phyloP scores from a whole-genome alignment of 2,329 filamentous ascomycete species.

The Gnomoniopsis smithogilvyi region DNA sequence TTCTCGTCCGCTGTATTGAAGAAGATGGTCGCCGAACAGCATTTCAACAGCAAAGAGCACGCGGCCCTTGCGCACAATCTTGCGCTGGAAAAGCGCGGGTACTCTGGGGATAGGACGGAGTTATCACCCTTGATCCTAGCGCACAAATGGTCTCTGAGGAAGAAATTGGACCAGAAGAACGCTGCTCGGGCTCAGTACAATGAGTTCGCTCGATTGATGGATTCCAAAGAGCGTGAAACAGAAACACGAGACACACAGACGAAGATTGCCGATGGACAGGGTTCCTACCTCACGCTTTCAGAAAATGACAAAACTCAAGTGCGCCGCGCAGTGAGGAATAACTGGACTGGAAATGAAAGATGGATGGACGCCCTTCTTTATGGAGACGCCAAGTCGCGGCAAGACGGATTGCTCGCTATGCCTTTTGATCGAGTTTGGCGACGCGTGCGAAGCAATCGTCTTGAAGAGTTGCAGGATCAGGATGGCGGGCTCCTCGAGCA shows the following conservation, averaged over 20 bases:
- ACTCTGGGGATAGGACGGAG: slow-evolving; percentile 48
- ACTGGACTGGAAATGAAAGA: slow-evolving; percentile 74
- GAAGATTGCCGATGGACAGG: slow-evolving; percentile 16
- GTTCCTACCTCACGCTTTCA: slow-evolving; percentile 25
- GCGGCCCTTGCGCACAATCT: slow-evolving; percentile 51
- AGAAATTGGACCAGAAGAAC: slow-evolving; percentile 57
- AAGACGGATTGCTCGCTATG: slow-evolving; percentile 61
- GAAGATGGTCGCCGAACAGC: slow-evolving; percentile 51
- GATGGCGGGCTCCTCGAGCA: slow-evolving; percentile 60
- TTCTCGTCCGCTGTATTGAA: slow-evolving; percentile 84
- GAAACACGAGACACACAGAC: slow-evolving; percentile 48
- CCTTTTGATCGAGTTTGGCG: slow-evolving; percentile 72
- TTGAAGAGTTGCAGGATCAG: slow-evolving; percentile 53
- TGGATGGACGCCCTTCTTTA: slow-evolving; percentile 71
- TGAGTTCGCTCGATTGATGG: slow-evolving; percentile 63
- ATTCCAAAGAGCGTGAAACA: slow-evolving; percentile 59
- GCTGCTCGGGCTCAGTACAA: slow-evolving; percentile 54
- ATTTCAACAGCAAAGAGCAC: slow-evolving; percentile 24
- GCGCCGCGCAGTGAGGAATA: slow-evolving; percentile 60
- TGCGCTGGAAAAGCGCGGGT: slow-evolving; percentile 58
- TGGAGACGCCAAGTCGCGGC: slow-evolving; percentile 56
- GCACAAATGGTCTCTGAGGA: slow-evolving; percentile 65
- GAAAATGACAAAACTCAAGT: slow-evolving; percentile 46
- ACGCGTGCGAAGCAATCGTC: slow-evolving; percentile 56
- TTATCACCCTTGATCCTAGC: slow-evolving; percentile 69